A percentile compares a stretch with the other conserved stretches of the same genome.
Conservation (phyloP, 108 stramenopile species). For the Cyclotella cryptica region DNA sequence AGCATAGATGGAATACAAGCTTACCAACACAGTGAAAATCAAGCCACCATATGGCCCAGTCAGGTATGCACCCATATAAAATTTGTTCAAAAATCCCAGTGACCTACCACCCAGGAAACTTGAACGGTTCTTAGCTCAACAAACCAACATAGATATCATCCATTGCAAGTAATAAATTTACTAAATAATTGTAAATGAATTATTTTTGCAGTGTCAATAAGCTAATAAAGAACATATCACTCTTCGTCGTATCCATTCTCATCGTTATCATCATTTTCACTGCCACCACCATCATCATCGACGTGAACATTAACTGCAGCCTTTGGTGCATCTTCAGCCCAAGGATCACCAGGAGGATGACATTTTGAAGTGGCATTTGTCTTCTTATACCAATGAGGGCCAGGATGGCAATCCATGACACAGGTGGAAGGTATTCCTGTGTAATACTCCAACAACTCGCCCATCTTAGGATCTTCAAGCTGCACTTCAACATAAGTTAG, state of each 20-base stretch:
- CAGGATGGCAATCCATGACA: conserved; percentile 52
- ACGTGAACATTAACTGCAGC: not conserved
- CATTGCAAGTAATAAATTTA: too few relatives aligned
- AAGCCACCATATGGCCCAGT: too few relatives aligned
- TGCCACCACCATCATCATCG: conserved; percentile 3
- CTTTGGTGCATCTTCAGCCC: not conserved
- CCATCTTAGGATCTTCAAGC: conserved; percentile 50
- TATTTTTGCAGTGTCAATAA: too few relatives aligned
- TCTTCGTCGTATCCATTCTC: not conserved
- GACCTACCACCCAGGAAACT: too few relatives aligned
- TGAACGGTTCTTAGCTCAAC: too few relatives aligned
- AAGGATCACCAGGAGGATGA: conserved; percentile 34
- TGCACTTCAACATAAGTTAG: conserved; percentile 62
- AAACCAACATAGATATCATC: too few relatives aligned
- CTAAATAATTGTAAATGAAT: too few relatives aligned
- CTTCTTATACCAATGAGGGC: conserved; percentile 39
- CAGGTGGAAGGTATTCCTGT: conserved; percentile 51
- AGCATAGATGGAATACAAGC: too few relatives aligned
- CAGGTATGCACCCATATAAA: too few relatives aligned
- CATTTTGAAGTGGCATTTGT: conserved; percentile 39
- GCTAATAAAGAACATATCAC: not conserved
- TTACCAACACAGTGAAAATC: too few relatives aligned
- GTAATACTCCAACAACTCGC: conserved; percentile 43
- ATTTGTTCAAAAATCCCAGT: too few relatives aligned
- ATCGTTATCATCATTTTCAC: conserved; percentile 4